Evolutionary conservation across 2,329 filamentous ascomycete genomes (phyloP), one percentile per base, ranked within the genome.

Genomic region (Botryotinia narcissicola): DNA sequence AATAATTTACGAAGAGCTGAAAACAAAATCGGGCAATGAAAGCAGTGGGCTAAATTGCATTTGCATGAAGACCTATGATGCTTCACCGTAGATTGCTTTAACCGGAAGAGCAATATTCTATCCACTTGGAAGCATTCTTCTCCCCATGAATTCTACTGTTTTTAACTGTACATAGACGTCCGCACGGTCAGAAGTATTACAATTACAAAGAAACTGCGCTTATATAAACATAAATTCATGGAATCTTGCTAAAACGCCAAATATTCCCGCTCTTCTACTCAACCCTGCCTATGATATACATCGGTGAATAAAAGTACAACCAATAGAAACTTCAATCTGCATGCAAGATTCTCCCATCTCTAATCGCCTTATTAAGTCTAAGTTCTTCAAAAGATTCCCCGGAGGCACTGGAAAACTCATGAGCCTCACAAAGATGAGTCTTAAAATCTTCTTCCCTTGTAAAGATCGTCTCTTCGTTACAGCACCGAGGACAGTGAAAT

Each of bases 71-170:
- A 40, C 12, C 25, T 25, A 0, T 51, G 4, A 51, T 25, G 3
- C 14, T 4, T 25, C 4, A 25, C 1, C 1, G 14, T n/a, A 5
- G n/a, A 29, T n/a, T n/a, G n/a, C n/a, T n/a, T n/a, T n/a, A n/a
- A n/a, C 4, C 22, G 20, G 18, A 16, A 67, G 16, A 40, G 25
- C 1, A 20, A n/a, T 54, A 54, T 67, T 35, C 25, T 10, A 40
- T 8, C 8, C 25, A 67, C n/a, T 22, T 54, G 64, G 22, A 40
- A 35, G n/a, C n/a, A 2, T 29, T n/a, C 37, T 18, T 20, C 12
- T 35, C 16, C 16, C 14, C 8, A n/a, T 62, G 20, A 25, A 8
- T 29, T 37, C 8, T 40, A n/a, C 46, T 40, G 22, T 8, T 16
- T 5, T 29, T 12, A 40, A 0, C 32, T 18, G 1, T 14, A 22